phyloP scores from a whole-genome alignment of 257 asterid species.

The Solanum pennellii region DNA sequence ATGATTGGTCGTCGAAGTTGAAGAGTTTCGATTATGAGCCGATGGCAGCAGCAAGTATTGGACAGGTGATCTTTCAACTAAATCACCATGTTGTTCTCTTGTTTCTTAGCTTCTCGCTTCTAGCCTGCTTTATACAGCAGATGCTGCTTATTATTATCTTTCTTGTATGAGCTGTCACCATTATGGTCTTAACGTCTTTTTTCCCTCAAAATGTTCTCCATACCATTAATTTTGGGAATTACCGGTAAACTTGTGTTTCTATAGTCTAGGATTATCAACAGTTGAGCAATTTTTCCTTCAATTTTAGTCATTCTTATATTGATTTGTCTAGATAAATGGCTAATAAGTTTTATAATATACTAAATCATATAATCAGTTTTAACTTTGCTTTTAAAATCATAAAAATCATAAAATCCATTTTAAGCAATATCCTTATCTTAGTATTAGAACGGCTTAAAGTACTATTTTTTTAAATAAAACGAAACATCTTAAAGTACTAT shows the following conservation, averaged over 20 bases:
- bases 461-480: not conserved
- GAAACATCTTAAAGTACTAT: not conserved
- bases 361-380: not conserved
- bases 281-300: not conserved
- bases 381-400: not conserved
- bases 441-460: not conserved
- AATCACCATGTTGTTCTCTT: not conserved
- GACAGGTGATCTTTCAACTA: slow-evolving; percentile 50
- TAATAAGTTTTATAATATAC: not conserved
- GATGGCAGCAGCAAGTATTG: slow-evolving; percentile 93
- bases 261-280: not conserved
- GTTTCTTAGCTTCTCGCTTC: not conserved
- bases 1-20: slow-evolving; percentile 68
- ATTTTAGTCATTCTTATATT: not conserved
- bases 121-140: not conserved
- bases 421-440: not conserved
- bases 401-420: not conserved
- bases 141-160: not conserved
- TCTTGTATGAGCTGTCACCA: not conserved
- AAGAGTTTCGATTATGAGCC: slow-evolving; percentile 81
- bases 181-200: not conserved
- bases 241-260: not conserved
- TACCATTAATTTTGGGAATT: not conserved
- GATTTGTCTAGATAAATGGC: not conserved
- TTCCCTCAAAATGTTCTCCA: not conserved